Conservation (phyloP, 768 basidiomycete species). For the Pilatotrama ljubarskyi region DNA sequence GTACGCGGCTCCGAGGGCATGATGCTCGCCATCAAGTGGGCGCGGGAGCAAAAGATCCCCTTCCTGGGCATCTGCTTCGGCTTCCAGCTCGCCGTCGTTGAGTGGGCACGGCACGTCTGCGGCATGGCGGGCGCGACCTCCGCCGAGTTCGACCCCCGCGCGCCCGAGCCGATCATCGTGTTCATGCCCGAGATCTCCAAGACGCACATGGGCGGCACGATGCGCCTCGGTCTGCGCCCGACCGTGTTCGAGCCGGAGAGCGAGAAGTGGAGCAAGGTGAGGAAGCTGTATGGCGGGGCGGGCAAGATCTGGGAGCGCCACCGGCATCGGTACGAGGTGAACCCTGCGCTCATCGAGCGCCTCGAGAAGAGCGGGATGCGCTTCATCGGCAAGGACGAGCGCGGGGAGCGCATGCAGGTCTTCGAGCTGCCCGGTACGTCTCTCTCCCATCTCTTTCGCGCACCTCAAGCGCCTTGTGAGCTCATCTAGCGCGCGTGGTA, state of each 20-base stretch:
- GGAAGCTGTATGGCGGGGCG: constrained; percentile 81
- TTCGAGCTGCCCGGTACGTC: constrained; percentile 79
- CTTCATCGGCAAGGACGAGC: constrained; percentile 90
- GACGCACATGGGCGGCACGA: constrained; percentile 99
- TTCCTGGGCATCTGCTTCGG: constrained; percentile 97
- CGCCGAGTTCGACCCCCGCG: constrained; percentile 67
- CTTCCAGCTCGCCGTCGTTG: constrained; percentile 95
- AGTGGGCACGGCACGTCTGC: constrained; percentile 88
- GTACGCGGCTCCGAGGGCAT: constrained; percentile 93
- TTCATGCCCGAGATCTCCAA: constrained; percentile 99
- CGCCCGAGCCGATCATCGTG: constrained; percentile 75
- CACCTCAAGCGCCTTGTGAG: background rate
- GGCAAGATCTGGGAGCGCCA: constrained; percentile 94
- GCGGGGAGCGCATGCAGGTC: constrained; percentile 96
- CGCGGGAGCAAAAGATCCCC: constrained; percentile 90
- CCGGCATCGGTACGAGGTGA: constrained; percentile 94
- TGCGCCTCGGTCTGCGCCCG: constrained; percentile 97
- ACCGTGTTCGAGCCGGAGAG: constrained; percentile 81
- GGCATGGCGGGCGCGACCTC: constrained; percentile 83
- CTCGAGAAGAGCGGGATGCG: constrained; percentile 72
- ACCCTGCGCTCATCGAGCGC: constrained; percentile 78
- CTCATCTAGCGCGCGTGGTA: constrained; percentile 30
- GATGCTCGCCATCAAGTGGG: constrained; percentile 98
- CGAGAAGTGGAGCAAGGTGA: constrained; percentile 67
- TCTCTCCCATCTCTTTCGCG: background rate